A percentile compares a stretch with the other conserved stretches of the same genome.
These are phyloP conservation scores for Macrotyloma uniflorum DNA, from an alignment of 306 rosid species.

Conservation along the genomic window DNA sequence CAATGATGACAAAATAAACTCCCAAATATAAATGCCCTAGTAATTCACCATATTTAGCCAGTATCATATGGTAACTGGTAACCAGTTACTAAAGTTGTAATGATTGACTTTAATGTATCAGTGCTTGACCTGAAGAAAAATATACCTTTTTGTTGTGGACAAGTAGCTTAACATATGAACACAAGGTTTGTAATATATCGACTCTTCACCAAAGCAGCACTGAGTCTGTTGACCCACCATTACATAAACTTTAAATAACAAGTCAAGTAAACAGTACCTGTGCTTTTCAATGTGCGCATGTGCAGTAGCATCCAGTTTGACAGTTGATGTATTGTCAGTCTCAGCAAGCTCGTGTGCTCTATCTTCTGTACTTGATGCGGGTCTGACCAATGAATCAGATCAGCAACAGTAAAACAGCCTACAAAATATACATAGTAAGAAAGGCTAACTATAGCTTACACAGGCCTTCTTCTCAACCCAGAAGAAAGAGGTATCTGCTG, in stretches of 20 bases:
- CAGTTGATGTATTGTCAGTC: slow-evolving; percentile 54
- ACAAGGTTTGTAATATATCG: slow-evolving; percentile 1
- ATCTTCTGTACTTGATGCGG: slow-evolving; percentile 54
- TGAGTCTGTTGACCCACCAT: slow-evolving; percentile 18
- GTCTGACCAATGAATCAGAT: slow-evolving; percentile 53
- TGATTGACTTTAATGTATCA: neutral
- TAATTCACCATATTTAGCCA: neutral
- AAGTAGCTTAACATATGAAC: slow-evolving; percentile 3
- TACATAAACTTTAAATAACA: slow-evolving; percentile 23
- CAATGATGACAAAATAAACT: slow-evolving; percentile 9
- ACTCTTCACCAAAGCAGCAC: neutral
- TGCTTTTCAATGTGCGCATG: slow-evolving; percentile 80
- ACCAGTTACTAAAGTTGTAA: neutral
- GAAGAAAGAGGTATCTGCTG: slow-evolving; percentile 53
- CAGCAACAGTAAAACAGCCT: slow-evolving; percentile 32
- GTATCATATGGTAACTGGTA: neutral
- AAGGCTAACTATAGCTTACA: slow-evolving; percentile 49
- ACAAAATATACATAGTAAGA: slow-evolving; percentile 17
- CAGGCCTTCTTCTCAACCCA: slow-evolving; percentile 78
- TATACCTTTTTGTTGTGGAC: neutral
- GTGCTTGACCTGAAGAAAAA: neutral
- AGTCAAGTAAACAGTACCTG: slow-evolving; percentile 50
- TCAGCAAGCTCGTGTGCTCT: slow-evolving; percentile 52
- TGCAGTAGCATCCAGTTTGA: slow-evolving; percentile 79
- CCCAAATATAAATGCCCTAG: neutral